Percentiles rank a stretch among this genome's conserved stretches.
Conservation (phyloP, 148 eudicot species). For the Rhododendron vialii region DNA sequence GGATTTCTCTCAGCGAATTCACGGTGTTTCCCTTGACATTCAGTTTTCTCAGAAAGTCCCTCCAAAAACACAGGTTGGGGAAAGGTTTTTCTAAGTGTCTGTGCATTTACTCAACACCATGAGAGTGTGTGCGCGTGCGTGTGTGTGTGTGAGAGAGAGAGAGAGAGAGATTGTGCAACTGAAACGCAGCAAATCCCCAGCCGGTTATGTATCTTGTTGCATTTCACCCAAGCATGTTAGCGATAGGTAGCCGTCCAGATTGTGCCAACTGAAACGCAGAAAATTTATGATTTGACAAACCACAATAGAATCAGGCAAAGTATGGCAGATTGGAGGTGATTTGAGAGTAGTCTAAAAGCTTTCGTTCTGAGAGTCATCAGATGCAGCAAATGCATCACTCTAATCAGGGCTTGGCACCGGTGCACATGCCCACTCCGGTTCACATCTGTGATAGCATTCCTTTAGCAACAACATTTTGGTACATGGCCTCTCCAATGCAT, state of each 20-base stretch:
- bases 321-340: not conserved
- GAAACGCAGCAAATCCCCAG: no score
- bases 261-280: no score
- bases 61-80: not conserved
- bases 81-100: no score
- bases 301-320: no score
- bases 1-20: not conserved
- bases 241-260: not conserved
- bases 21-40: not conserved
- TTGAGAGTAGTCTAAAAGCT: not conserved
- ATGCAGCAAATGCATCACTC: not conserved
- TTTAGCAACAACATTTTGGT: no score
- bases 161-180: no score
- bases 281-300: no score
- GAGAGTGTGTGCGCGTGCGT: no score
- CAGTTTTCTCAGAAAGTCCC: not conserved
- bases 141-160: no score
- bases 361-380: not conserved
- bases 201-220: not conserved
- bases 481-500: not conserved
- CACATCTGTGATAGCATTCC: not conserved
- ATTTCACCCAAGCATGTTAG: not conserved
- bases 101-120: no score
- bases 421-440: not conserved
- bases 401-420: not conserved